Evolutionary conservation across 2,329 filamentous ascomycete genomes (phyloP).

Genomic region (Myriosclerotinia duriaeana): DNA sequence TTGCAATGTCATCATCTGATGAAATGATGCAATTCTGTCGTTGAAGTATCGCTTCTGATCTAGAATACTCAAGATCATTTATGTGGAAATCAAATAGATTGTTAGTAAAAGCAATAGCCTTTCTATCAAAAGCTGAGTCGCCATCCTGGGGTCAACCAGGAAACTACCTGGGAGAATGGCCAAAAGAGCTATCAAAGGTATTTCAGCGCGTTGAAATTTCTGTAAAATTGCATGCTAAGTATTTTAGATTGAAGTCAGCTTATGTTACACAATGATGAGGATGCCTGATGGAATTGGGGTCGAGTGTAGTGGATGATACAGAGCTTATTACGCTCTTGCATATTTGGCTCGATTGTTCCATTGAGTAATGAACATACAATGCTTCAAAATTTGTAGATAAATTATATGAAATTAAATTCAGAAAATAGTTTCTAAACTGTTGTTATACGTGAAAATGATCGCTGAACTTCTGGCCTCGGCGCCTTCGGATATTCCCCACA

Average conservation of each 20-base stretch:
- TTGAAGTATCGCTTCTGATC: neutral
- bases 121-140: neutral
- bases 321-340: neutral
- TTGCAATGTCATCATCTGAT: neutral
- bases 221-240: neutral
- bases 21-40: neutral
- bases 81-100: neutral
- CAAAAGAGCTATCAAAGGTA: neutral
- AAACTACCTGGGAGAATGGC: neutral
- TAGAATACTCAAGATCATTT: neutral
- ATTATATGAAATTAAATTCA: neutral
- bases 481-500: slow-evolving; percentile 3
- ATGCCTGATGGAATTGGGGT: neutral
- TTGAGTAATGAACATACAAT: neutral
- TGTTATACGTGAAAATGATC: too few species aligned
- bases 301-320: neutral
- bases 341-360: neutral
- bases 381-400: neutral
- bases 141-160: neutral
- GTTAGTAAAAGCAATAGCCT: neutral
- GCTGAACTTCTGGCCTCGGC: too few species aligned
- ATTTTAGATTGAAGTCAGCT: neutral
- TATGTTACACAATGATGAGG: neutral
- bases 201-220: neutral
- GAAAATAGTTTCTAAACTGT: neutral